These are phyloP conservation scores for Diplodia seriata DNA, from an alignment of 2,329 filamentous ascomycete genomes.

Conservation along the genomic window DNA sequence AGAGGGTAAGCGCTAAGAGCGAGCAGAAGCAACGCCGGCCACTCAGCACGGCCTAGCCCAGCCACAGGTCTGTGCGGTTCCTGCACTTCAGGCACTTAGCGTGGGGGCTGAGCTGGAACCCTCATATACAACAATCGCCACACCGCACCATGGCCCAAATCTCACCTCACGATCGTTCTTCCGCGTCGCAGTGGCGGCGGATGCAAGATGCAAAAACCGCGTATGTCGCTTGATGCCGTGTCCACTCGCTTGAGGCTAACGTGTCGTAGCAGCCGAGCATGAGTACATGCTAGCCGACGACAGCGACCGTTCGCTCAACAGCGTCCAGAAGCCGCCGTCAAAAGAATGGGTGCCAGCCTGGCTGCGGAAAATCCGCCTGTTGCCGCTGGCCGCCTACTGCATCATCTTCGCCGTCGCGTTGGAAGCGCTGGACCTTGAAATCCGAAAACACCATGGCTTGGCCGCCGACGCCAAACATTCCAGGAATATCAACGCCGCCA, in stretches of 20 bases:
- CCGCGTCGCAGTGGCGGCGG: not conserved
- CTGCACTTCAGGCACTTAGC: not conserved
- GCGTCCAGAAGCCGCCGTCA: not conserved
- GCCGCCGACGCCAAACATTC: not conserved
- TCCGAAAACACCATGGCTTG: slow-evolving; percentile 8
- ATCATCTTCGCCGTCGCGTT: slow-evolving; percentile 8
- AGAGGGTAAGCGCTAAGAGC: slow-evolving; percentile 7
- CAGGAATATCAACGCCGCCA: slow-evolving; percentile 2
- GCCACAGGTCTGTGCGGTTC: not conserved
- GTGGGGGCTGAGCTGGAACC: slow-evolving; percentile 2
- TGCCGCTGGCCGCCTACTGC: slow-evolving; percentile 21
- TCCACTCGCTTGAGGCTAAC: not conserved
- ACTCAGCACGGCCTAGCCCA: not conserved
- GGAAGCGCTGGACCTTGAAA: slow-evolving; percentile 4
- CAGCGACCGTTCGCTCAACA: not conserved
- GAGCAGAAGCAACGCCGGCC: not conserved
- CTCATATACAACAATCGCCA: not conserved
- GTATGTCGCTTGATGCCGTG: not conserved
- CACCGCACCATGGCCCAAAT: not conserved
- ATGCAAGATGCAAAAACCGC: not conserved
- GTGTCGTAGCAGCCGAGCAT: slow-evolving; percentile 12
- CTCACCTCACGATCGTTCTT: not conserved
- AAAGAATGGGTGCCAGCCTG: slow-evolving; percentile 25
- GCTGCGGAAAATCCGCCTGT: slow-evolving; percentile 14
- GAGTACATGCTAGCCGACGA: slow-evolving; percentile 24